A percentile compares a stretch with the other conserved stretches of the same genome.
These are phyloP conservation scores for Phtheirospermum japonicum DNA, from an alignment of 257 asterid species.

Conservation along the genomic window DNA sequence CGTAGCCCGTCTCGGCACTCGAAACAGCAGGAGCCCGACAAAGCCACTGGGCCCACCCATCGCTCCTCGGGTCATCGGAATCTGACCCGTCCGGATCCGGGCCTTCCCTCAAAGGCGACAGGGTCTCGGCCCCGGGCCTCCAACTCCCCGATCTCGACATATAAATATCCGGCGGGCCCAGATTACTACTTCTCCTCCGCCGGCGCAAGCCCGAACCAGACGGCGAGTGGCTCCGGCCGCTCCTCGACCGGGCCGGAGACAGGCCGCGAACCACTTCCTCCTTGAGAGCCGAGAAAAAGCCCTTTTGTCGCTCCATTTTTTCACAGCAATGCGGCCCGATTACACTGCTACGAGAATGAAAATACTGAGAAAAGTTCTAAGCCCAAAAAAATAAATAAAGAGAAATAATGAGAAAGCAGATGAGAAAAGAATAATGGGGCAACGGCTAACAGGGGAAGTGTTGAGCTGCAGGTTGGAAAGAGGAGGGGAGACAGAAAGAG, in stretches of 20 bases:
- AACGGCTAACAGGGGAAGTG: slow-evolving; percentile 18
- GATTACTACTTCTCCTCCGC: slow-evolving; percentile 34
- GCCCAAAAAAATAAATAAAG: background rate
- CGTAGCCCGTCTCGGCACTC: slow-evolving; percentile 40
- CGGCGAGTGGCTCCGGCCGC: slow-evolving; percentile 41
- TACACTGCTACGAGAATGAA: background rate
- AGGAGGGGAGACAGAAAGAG: slow-evolving; percentile 14
- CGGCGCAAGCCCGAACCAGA: slow-evolving; percentile 40
- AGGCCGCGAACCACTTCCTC: slow-evolving; percentile 51
- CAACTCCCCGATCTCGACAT: slow-evolving; percentile 40
- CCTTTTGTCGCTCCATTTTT: slow-evolving; percentile 49
- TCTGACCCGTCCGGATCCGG: slow-evolving; percentile 64
- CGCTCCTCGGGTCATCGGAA: slow-evolving; percentile 39
- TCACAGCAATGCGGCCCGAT: slow-evolving; percentile 6
- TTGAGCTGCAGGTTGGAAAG: slow-evolving; percentile 20
- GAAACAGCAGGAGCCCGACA: slow-evolving; percentile 53
- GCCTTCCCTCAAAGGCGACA: slow-evolving; percentile 64
- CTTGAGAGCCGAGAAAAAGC: slow-evolving; percentile 48
- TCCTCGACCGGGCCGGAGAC: slow-evolving; percentile 47
- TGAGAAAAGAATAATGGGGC: slow-evolving; percentile 11
- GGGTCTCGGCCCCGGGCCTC: slow-evolving; percentile 48
- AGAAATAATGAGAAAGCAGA: background rate
- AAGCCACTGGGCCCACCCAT: slow-evolving; percentile 60
- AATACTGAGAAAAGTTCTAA: background rate
- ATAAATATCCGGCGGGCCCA: slow-evolving; percentile 36